Base-by-base conservation (phyloP, 2,329 filamentous ascomycete genomes). In the Xylariomycetidae sp. region DNA sequence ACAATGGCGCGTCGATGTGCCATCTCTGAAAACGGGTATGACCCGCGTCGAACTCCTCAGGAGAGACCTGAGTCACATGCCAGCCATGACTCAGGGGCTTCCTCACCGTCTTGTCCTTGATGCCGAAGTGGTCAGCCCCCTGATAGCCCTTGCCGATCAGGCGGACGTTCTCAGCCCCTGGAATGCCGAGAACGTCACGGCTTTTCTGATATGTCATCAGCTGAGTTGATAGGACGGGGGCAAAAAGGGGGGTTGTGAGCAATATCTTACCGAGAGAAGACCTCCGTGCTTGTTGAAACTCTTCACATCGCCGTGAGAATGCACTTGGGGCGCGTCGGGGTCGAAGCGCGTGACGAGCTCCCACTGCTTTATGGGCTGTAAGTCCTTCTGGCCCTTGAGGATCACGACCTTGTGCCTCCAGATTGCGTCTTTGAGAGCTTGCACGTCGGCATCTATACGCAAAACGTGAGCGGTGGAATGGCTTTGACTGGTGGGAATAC, bases 1-100 rank as follows among this genome's bases (percentile, higher is more conserved):
- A 67, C 2, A 68, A 51, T 2, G 65, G 63, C 6, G 63, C 67
- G 37, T 70, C 66, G n/a, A 69, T 64, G 38, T 70, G 66, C 66
- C 66, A 70, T 16, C 62, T 52, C 29, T 69, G 65, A 37, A 69
- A 69, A 13, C 66, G 62, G 1, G 63, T 67, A 27, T 64, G 55
- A 8, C 66, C 65, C 5, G 49, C 42, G 2, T 54, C 42, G 36
- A 67, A 67, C 4, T 64, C 58, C 2, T 53, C 51, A 5, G 47
- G 34, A 1, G 50, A 34, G 9, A 63, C 54, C 10, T 50, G 43
- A 5, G 55, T 46, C 6, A 49, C 47, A 31, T 70, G 63, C 42
- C 54, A 67, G 27, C 57, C 54, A 40, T 67, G 60, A 13, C 49
- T 52, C 12, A 57, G 47, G 3, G 41, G 57, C 46, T 34, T 49